phyloP scores from a whole-genome alignment of 768 basidiomycete genomes.

The Thelephora aurantiotincta region DNA sequence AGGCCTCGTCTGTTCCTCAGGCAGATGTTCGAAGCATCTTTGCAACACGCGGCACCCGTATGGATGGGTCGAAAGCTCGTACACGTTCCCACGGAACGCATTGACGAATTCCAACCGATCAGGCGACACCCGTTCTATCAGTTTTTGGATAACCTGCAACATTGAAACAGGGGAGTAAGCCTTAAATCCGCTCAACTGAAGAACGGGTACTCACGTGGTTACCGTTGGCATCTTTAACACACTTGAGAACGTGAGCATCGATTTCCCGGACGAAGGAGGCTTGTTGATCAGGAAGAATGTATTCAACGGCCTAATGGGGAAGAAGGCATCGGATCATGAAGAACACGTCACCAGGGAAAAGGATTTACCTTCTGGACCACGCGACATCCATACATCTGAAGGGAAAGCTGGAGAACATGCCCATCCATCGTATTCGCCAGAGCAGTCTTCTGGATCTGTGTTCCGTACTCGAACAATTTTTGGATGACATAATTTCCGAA shows the following conservation, averaged over 20 bases:
- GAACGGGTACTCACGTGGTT: constrained; percentile 61
- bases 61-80: constrained; percentile 72
- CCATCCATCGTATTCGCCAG: constrained; percentile 66
- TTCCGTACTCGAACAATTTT: constrained; percentile 84
- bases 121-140: constrained; percentile 67
- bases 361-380: constrained; percentile 79
- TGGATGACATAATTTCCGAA: constrained; percentile 97
- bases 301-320: constrained; percentile 62
- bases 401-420: constrained; percentile 58
- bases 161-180: constrained; percentile 1
- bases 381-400: constrained; percentile 93
- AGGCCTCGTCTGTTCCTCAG: constrained; percentile 47
- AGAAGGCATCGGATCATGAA: constrained; percentile 5
- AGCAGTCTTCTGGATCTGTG: constrained; percentile 53
- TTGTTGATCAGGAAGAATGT: constrained; percentile 68
- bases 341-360: not conserved
- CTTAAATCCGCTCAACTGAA: not conserved
- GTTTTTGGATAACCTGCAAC: constrained; percentile 69
- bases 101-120: constrained; percentile 67
- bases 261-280: constrained; percentile 61
- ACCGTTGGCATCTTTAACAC: constrained; percentile 84
- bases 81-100: constrained; percentile 64
- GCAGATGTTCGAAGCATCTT: constrained; percentile 77
- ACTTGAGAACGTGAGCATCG: constrained; percentile 65
- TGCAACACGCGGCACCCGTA: constrained; percentile 95